phyloP scores from a whole-genome alignment of 78 protist genomes.

The Planoprotostelium fungivorum region DNA sequence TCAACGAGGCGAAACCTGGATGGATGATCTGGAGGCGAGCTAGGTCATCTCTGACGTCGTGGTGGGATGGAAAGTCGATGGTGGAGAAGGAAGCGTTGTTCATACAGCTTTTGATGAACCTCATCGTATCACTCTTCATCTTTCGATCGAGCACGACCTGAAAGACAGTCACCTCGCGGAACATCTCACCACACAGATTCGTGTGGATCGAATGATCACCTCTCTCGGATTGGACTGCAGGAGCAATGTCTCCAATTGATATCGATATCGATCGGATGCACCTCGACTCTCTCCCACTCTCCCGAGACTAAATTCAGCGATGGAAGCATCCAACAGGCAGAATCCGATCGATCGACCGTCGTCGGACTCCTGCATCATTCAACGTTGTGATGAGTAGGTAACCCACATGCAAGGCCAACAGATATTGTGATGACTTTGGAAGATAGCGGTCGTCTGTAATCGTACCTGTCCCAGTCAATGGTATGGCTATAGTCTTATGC shows the following conservation, averaged over 20 bases:
- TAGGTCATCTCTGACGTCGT: neutral
- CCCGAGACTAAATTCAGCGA: constrained; percentile 29
- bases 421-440: neutral
- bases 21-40: no score
- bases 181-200: no score
- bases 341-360: constrained; percentile 21
- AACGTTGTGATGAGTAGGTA: neutral
- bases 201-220: constrained; percentile 2
- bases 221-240: constrained; percentile 51
- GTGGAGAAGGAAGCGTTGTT: neutral
- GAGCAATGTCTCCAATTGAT: constrained; percentile 49
- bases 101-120: neutral
- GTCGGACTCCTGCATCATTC: constrained; percentile 27
- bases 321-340: constrained; percentile 64
- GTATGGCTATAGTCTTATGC: no score
- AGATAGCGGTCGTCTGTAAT: neutral
- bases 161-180: neutral
- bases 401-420: neutral
- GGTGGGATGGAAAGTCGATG: neutral
- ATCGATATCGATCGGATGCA: constrained; percentile 11
- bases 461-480: no score
- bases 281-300: neutral
- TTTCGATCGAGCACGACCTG: neutral
- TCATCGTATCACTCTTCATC: neutral
- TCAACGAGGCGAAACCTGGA: no score